Base-by-base conservation (phyloP, 257 asterid species). In the Solanum ossicruentum region DNA sequence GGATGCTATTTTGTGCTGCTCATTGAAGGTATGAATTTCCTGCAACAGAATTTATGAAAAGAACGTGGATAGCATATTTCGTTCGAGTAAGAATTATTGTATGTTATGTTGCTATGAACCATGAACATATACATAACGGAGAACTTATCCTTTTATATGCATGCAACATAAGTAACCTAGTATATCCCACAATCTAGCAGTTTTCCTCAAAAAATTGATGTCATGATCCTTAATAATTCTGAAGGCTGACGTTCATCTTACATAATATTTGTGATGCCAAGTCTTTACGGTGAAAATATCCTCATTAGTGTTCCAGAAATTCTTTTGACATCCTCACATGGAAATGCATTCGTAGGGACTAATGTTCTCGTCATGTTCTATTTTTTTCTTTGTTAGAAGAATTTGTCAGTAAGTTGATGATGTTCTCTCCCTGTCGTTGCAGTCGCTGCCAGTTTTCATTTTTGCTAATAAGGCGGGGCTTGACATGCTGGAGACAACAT, bases 401-500 rank as follows among this genome's bases (percentile, higher is more conserved):
- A 78, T 10, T 10, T 49, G 6, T 77, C 15, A 10, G 83, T 2
- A 52, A 32, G 49, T 28, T 52, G 57, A n/a, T 72, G 47, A 78
- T 6, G 32, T 49, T 83, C 51, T 85, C 13, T 26, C 83, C 60
- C 71, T 58, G 67, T 45, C 78, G 43, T 82, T 66, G 82, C 95
- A 97, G 98, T 93, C 99, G 11, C 90, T 87, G 7, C 99, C 99
- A 2, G 94, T 92, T 79, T 92, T 95, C 88, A 93, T 93, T 15
- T 97, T 97, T 16, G 97, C 98, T 3, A 97, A 97, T 89, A 98
- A 97, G 89, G 94, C 98, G 0, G 99, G 99, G 36, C 91, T 97
- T 2, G 98, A 95, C 88, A 93, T 97, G 99, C 93, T 97, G 54
- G 99, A 97, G 94, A 97, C 99, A 0, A 94, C 98, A 52, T 89